These are phyloP conservation scores for Aspergillus sclerotiicarbonarius DNA, from an alignment of 495 filamentous ascomycete genomes.

Conservation along the genomic window DNA sequence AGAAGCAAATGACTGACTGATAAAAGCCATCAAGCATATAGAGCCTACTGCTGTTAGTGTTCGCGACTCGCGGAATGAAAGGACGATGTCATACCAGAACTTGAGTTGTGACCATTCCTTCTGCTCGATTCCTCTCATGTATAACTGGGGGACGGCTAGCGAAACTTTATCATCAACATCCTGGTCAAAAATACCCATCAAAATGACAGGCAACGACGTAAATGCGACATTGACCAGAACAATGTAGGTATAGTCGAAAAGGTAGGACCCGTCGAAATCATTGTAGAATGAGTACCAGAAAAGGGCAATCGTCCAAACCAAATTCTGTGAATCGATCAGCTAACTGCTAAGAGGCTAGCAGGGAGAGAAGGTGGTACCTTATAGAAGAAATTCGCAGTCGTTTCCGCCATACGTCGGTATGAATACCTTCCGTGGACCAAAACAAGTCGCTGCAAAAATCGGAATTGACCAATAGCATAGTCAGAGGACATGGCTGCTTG, in stretches of 20 bases:
- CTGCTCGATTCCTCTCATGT: conserved; percentile 92
- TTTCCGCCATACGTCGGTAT: conserved; percentile 88
- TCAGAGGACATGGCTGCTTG: conserved; percentile 99
- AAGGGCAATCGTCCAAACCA: conserved; percentile 95
- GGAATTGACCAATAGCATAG: conserved; percentile 97
- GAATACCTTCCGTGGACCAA: conserved; percentile 97
- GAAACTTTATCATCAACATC: conserved; percentile 95
- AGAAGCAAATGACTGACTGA: conserved; percentile 90
- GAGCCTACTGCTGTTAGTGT: conserved; percentile 54
- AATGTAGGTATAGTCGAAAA: conserved; percentile 98
- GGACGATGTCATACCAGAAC: conserved; percentile 71
- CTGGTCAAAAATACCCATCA: conserved; percentile 97
- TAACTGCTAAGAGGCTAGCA: conserved; percentile 9
- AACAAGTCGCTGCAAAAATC: conserved; percentile 85
- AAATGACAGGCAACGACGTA: conserved; percentile 90
- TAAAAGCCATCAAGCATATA: conserved; percentile 97
- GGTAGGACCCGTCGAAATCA: conserved; percentile 92
- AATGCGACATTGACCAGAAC: conserved; percentile 95
- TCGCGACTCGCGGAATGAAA: background rate
- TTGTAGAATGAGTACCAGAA: conserved; percentile 98
- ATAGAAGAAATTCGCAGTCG: conserved; percentile 99
- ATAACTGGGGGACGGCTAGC: conserved; percentile 90
- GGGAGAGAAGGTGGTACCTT: conserved; percentile 54
- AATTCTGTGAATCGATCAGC: conserved; percentile 57
- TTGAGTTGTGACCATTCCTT: conserved; percentile 96